Conservation (phyloP, 1,139 yeast genomes). For the Dujonia santamariae region DNA sequence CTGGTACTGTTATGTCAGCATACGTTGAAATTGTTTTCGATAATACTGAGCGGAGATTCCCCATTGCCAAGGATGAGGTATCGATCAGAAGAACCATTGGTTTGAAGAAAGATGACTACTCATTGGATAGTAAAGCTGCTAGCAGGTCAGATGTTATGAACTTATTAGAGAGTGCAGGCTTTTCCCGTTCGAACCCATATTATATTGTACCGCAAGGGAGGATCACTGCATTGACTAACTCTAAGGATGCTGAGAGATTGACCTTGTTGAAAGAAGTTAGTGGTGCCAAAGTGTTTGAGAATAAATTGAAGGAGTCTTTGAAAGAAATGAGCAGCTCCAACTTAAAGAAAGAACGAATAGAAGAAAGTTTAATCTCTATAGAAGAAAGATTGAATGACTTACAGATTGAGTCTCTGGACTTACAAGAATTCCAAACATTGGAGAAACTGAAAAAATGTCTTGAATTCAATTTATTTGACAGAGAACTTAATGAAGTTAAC, state of each 20-base stretch:
- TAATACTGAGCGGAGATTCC: constrained; percentile 73
- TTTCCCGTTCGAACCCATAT: constrained; percentile 86
- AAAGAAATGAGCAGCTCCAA: constrained; percentile 77
- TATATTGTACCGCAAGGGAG: constrained; percentile 97
- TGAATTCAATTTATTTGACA: constrained; percentile 74
- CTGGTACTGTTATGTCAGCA: constrained; percentile 91
- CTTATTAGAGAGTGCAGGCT: constrained; percentile 87
- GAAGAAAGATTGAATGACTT: constrained; percentile 73
- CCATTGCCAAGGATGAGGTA: constrained; percentile 66
- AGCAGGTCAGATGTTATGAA: constrained; percentile 82
- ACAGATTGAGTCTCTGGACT: constrained; percentile 76
- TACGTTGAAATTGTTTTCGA: constrained; percentile 89
- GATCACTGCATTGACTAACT: constrained; percentile 80
- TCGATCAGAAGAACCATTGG: constrained; percentile 86
- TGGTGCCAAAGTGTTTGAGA: constrained; percentile 91
- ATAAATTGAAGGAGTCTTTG: constrained; percentile 71
- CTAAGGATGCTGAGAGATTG: constrained; percentile 80
- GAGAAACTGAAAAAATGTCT: constrained; percentile 68
- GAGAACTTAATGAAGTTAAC: constrained; percentile 65
- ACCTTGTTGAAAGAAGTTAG: constrained; percentile 85
- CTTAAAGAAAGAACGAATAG: constrained; percentile 68
- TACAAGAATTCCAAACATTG: constrained; percentile 63
- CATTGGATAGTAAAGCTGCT: constrained; percentile 74
- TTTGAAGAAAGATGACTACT: constrained; percentile 85
- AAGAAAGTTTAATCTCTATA: constrained; percentile 68